phyloP scores from a whole-genome alignment of 768 basidiomycete species.

The Clavaria fumosa region DNA sequence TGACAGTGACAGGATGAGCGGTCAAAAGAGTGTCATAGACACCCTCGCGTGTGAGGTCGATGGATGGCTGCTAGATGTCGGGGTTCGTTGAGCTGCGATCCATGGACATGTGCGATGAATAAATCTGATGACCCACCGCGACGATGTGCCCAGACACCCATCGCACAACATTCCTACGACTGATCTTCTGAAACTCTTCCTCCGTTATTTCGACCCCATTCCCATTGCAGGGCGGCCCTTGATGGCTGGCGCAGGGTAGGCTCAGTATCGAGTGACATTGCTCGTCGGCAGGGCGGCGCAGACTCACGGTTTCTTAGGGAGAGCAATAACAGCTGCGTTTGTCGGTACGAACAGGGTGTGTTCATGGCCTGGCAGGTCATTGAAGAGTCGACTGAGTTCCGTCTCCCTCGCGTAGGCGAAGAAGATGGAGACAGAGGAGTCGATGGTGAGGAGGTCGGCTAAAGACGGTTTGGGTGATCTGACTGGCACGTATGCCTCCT shows the following conservation, averaged over 20 bases:
- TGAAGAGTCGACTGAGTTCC: slow-evolving; percentile 38
- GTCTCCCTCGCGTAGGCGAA: slow-evolving; percentile 70
- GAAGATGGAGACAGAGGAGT: slow-evolving; percentile 64
- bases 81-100: slow-evolving; percentile 27
- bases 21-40: slow-evolving; percentile 44
- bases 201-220: slow-evolving; percentile 46
- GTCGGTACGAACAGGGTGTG: slow-evolving; percentile 63
- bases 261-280: slow-evolving; percentile 2
- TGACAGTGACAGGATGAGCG: slow-evolving; percentile 43
- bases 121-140: slow-evolving; percentile 33
- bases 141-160: slow-evolving; percentile 81
- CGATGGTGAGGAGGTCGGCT: slow-evolving; percentile 66
- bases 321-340: slow-evolving; percentile 76
- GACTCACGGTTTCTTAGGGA: slow-evolving; percentile 69
- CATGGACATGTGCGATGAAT: background rate
- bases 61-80: no score
- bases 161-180: slow-evolving; percentile 52
- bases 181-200: slow-evolving; percentile 42
- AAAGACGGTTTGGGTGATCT: slow-evolving; percentile 33
- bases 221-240: slow-evolving; percentile 29
- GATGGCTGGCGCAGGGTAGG: slow-evolving; percentile 47
- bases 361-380: slow-evolving; percentile 17
- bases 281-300: no score
- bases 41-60: slow-evolving; percentile 30
- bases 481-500: no score